These are phyloP conservation scores for Solanum medicagineum DNA, from an alignment of 257 asterid species.

Conservation along the genomic window DNA sequence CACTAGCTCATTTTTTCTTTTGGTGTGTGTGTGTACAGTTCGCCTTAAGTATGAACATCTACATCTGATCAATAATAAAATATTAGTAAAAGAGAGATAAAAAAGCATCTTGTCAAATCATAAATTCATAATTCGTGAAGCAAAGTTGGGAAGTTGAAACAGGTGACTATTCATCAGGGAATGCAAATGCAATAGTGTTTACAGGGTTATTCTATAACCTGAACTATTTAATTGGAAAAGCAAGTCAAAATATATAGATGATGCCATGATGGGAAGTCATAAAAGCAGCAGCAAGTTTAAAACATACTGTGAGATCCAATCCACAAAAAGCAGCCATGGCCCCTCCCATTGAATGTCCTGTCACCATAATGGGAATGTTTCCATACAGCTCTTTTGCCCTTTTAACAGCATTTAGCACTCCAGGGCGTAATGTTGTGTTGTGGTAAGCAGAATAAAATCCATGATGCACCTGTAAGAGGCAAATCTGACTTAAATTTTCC, in stretches of 20 bases:
- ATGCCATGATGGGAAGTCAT: not conserved
- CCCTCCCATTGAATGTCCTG: conserved; percentile 99
- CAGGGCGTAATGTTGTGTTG: conserved; percentile 76
- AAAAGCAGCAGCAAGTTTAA: not conserved
- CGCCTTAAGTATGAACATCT: not conserved
- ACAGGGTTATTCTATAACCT: not conserved
- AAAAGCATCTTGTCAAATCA: not conserved
- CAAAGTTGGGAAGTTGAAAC: not conserved
- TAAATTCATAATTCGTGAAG: not conserved
- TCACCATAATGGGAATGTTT: conserved; percentile 47
- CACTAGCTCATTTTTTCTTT: not conserved
- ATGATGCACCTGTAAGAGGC: conserved; percentile 71
- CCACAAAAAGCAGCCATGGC: conserved; percentile 95
- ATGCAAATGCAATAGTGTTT: not conserved
- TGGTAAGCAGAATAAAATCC: conserved; percentile 90
- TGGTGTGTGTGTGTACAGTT: not conserved
- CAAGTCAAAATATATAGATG: not conserved
- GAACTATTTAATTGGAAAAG: not conserved
- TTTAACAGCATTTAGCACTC: conserved; percentile 53
- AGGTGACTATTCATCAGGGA: not conserved
- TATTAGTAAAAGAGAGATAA: not conserved
- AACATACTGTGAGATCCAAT: conserved; percentile 68
- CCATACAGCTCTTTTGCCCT: conserved; percentile 52
- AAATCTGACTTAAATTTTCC: not conserved
- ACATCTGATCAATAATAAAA: not conserved